Conservation (phyloP, 805 yeast species). For the Candida nanaspora region DNA sequence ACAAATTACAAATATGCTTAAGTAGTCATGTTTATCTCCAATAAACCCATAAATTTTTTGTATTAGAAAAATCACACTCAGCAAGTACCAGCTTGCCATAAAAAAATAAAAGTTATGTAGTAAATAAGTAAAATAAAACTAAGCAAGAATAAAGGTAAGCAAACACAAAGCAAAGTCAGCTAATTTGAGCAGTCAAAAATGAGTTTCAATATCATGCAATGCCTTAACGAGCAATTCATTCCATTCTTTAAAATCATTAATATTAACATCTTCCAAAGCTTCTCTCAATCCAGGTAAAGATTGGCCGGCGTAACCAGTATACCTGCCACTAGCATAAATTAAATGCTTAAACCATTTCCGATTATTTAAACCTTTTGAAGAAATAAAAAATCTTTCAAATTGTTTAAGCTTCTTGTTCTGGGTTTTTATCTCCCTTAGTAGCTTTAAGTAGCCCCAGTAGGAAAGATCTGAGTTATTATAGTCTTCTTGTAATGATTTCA, state of each 20-base stretch:
- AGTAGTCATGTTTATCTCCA: no score
- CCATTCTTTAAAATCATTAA: slow-evolving; percentile 32
- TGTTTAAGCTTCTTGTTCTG: slow-evolving; percentile 32
- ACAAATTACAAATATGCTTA: no score
- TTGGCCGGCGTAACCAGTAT: slow-evolving; percentile 57
- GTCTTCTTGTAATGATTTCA: slow-evolving; percentile 13
- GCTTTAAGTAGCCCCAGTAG: slow-evolving; percentile 19
- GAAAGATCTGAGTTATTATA: slow-evolving; percentile 18
- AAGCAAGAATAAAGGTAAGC: neutral
- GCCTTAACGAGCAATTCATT: neutral
- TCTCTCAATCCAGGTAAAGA: slow-evolving; percentile 49
- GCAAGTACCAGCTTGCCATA: no score
- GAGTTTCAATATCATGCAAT: neutral
- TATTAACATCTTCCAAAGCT: slow-evolving; percentile 41
- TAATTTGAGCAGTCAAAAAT: neutral
- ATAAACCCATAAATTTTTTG: no score
- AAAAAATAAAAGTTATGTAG: no score
- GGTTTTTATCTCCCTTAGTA: slow-evolving; percentile 16
- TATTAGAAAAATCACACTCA: no score
- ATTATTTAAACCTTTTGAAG: slow-evolving; percentile 39
- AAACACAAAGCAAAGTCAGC: neutral
- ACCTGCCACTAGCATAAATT: slow-evolving; percentile 52
- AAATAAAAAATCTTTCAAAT: slow-evolving; percentile 39
- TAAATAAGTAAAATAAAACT: neutral
- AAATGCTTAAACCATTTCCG: slow-evolving; percentile 55